phyloP scores from a whole-genome alignment of 805 yeast genomes.

The Saturnispora serradocipensis region DNA sequence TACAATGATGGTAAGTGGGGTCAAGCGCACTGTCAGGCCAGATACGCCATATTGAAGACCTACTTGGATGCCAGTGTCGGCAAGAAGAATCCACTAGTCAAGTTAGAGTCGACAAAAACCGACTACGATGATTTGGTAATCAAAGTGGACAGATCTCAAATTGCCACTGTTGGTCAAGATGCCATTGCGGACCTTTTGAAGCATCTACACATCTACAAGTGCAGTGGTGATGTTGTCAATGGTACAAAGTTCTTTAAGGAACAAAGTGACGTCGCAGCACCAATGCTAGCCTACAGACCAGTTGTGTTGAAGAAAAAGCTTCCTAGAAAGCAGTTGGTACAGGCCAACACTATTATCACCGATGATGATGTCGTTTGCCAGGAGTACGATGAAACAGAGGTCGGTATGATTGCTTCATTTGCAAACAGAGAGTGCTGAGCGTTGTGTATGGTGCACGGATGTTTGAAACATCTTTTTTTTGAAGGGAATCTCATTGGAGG shows the following conservation, averaged over 20 bases:
- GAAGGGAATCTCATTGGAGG: neutral
- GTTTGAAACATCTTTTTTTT: neutral
- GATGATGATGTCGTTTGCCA: conserved; percentile 42
- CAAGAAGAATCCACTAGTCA: conserved; percentile 37
- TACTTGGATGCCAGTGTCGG: conserved; percentile 49
- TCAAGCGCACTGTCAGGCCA: conserved; percentile 90
- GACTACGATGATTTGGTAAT: conserved; percentile 52
- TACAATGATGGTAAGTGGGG: conserved; percentile 84
- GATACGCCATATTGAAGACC: conserved; percentile 75
- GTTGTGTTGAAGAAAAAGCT: conserved; percentile 60
- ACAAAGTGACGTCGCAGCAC: conserved; percentile 59
- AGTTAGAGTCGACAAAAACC: conserved; percentile 39
- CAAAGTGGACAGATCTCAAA: conserved; percentile 50
- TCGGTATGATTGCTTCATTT: conserved; percentile 75
- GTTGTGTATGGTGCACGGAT: neutral
- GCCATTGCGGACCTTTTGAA: conserved; percentile 64
- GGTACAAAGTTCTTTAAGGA: conserved; percentile 59
- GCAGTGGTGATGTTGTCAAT: conserved; percentile 58
- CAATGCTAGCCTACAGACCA: conserved; percentile 57
- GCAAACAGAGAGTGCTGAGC: conserved; percentile 40
- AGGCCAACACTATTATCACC: conserved; percentile 56
- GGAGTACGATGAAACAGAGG: conserved; percentile 65
- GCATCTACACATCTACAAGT: conserved; percentile 70
- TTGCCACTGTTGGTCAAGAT: conserved; percentile 59
- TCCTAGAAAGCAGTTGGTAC: conserved; percentile 79